phyloP scores from a whole-genome alignment of 371 early-diverging fungal species.

The Mortierella sp. region DNA sequence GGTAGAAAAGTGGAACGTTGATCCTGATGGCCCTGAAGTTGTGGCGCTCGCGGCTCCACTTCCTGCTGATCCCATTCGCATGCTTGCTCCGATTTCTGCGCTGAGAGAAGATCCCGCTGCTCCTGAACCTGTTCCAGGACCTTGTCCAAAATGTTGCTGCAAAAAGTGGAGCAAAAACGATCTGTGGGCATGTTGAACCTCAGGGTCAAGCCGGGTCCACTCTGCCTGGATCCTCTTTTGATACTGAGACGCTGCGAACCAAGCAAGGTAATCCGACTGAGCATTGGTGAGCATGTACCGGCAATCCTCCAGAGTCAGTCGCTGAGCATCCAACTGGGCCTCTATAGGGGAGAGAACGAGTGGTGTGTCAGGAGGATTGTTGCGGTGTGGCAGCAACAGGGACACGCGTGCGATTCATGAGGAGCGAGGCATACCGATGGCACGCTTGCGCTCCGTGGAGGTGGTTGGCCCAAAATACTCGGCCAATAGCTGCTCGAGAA shows the following conservation, averaged over 20 bases:
- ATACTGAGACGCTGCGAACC: slow-evolving; percentile 45
- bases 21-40: slow-evolving; percentile 11
- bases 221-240: slow-evolving; percentile 42
- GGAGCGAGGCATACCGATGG: no score
- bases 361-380: no score
- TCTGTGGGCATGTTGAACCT: slow-evolving; percentile 24
- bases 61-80: no score
- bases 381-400: no score
- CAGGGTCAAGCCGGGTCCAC: slow-evolving; percentile 37
- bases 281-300: slow-evolving; percentile 38
- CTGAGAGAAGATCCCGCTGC: background rate
- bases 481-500: slow-evolving; percentile 40
- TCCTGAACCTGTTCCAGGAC: slow-evolving; percentile 3
- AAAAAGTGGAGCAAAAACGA: slow-evolving; percentile 38
- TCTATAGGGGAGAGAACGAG: no score
- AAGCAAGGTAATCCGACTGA: slow-evolving; percentile 40
- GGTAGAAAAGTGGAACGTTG: slow-evolving; percentile 17
- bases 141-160: slow-evolving; percentile 36
- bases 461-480: slow-evolving; percentile 46
- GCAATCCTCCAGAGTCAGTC: slow-evolving; percentile 36
- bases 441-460: slow-evolving; percentile 40
- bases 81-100: background rate
- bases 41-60: background rate
- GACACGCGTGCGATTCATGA: no score
- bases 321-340: slow-evolving; percentile 40